A percentile compares a stretch with the other conserved stretches of the same genome.
phyloP scores from a whole-genome alignment of 2,329 filamentous ascomycete species.

The Juglanconis oblonga region DNA sequence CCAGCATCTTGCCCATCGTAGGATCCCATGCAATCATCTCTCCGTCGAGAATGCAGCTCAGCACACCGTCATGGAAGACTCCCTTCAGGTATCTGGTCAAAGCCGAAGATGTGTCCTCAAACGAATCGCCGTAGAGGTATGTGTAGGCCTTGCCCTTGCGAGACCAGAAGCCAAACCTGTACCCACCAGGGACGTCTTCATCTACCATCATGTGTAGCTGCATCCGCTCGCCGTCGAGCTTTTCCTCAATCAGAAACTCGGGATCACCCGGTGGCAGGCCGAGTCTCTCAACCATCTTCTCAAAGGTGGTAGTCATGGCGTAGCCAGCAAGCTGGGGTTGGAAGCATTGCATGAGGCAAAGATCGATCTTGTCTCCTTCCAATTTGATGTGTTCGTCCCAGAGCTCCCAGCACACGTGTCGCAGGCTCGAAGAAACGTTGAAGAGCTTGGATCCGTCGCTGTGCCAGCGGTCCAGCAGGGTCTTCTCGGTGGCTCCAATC shows the following conservation, averaged over 20 bases:
- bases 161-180: conserved; percentile 84
- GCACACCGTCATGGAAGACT: conserved; percentile 74
- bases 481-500: conserved; percentile 79
- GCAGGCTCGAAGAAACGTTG: conserved; percentile 85
- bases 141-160: conserved; percentile 96
- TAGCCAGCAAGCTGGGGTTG: conserved; percentile 94
- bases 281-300: conserved; percentile 71
- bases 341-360: conserved; percentile 89
- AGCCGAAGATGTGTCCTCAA: conserved; percentile 71
- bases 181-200: conserved; percentile 62
- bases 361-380: conserved; percentile 69
- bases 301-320: conserved; percentile 71
- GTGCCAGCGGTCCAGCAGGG: conserved; percentile 80
- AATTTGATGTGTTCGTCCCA: conserved; percentile 70
- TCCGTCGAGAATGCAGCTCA: conserved; percentile 88
- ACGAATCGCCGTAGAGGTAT: conserved; percentile 80
- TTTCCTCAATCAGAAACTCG: conserved; percentile 96
- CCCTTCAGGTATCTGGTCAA: conserved; percentile 75
- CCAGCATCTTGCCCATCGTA: conserved; percentile 75
- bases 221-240: conserved; percentile 94
- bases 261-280: conserved; percentile 65
- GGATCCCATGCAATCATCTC: conserved; percentile 99
- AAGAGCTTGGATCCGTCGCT: conserved; percentile 75
- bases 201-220: conserved; percentile 89
- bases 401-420: conserved; percentile 92